Evolutionary conservation across 352 stramenopile genomes (phyloP), one percentile per base, ranked within the genome.

Genomic region (Globisporangium polare): DNA sequence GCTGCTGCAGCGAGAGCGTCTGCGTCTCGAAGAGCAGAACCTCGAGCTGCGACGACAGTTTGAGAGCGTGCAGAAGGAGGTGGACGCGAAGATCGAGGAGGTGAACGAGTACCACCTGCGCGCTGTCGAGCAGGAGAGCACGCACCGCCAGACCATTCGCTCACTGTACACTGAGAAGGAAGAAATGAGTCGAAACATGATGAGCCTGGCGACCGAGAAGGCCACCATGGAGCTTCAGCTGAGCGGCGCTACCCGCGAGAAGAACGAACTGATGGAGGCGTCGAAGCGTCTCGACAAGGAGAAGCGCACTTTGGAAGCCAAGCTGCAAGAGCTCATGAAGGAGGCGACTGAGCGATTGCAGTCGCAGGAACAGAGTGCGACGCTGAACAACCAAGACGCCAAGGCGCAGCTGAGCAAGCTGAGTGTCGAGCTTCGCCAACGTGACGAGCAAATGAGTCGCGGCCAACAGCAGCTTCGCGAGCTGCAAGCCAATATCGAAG

Each of bases 1-100:
- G 37, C 53, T 87, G 22, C 62, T 87, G 15, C 71, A 90, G 20
- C 62, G 57, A 37, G 78, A 92, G 46, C 71, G 78, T 13, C 41
- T 75, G 12, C 77, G 75, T 9, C 63, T 92, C 9, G 83, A 92
- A 69, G 78, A 89, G 27, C 78, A 87, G 42, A 89, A 86, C 24
- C 69, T 53, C 2, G 66, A 81, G 42, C 54, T 88, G 10, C 66
- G 74, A 37, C 62, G 71, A 27, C 72, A 88, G 27, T 56, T 89
- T 5, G 72, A 86, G 17, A 63, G 58, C 13, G 72, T 75, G 29
- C 73, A 73, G 33, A 67, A 58, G 13, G 71, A 90, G 37, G 67
- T 70, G 17, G 68, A 79, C 29, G 61, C 45, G 12, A 88, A 78
- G 54, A 65, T 86, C 20, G 63, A 81, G 18, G 71, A 90, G 63